phyloP scores from a whole-genome alignment of 1,139 yeast species.

The Geotrichum restrictum region DNA sequence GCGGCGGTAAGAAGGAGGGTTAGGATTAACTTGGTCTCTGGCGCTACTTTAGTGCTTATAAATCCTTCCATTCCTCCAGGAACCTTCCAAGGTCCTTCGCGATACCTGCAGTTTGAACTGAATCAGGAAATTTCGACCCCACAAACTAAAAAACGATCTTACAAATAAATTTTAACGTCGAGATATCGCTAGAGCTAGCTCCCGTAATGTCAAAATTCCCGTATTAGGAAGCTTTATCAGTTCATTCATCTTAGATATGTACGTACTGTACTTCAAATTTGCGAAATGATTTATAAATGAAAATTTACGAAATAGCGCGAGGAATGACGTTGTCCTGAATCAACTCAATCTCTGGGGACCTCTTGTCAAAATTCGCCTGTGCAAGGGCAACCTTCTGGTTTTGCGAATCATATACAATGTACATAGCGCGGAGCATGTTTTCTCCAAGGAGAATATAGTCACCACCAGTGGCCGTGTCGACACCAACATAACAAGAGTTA shows the following conservation, averaged over 20 bases:
- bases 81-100: too few species aligned
- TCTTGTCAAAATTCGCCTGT: constrained; percentile 39
- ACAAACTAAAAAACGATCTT: too few species aligned
- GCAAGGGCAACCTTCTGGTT: constrained; percentile 51
- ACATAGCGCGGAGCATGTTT: constrained; percentile 51
- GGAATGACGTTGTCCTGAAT: constrained; percentile 28
- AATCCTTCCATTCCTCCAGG: not conserved
- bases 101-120: too few species aligned
- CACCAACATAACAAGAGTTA: constrained; percentile 39
- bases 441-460: constrained; percentile 46
- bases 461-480: constrained; percentile 33
- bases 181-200: too few species aligned
- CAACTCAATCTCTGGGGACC: constrained; percentile 32
- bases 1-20: constrained; percentile 1
- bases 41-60: not conserved
- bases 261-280: too few species aligned
- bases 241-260: not conserved
- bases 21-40: not conserved
- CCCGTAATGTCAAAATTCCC: constrained; percentile 1
- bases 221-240: not conserved
- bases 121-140: too few species aligned
- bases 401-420: constrained; percentile 54
- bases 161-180: too few species aligned
- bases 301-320: not conserved
- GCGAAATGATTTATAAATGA: too few species aligned